A percentile compares a stretch with the other conserved stretches of the same genome.
Evolutionary conservation across 1,284 basidiomycete genomes (phyloP).

Genomic region (Sporisorium iseilematis-ciliati): DNA sequence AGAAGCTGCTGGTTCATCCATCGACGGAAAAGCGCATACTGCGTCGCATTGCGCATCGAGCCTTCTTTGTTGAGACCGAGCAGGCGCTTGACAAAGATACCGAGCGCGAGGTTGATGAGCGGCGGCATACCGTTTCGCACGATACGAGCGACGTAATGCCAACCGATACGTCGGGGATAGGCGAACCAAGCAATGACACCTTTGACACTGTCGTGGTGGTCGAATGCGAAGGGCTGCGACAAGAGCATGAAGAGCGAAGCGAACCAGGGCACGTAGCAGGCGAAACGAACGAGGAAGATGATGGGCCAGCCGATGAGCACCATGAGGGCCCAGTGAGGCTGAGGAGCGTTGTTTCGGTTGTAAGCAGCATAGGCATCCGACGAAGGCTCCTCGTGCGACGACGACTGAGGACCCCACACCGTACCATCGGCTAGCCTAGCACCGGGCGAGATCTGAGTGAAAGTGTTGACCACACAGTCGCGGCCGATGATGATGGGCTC

Average conservation of each 20-base stretch:
- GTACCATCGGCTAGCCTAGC: constrained; percentile 68
- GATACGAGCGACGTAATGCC: constrained; percentile 69
- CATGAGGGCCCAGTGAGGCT: constrained; percentile 63
- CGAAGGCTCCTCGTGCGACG: constrained; percentile 68
- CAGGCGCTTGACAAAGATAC: constrained; percentile 65
- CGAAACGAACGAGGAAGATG: constrained; percentile 57
- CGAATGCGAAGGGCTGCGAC: constrained; percentile 66
- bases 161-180: constrained; percentile 67
- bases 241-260: constrained; percentile 69
- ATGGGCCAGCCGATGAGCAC: constrained; percentile 65
- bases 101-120: constrained; percentile 65
- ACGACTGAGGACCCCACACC: constrained; percentile 69
- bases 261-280: constrained; percentile 69
- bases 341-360: constrained; percentile 64
- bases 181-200: constrained; percentile 69
- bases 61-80: constrained; percentile 68
- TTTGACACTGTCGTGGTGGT: constrained; percentile 67
- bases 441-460: constrained; percentile 69
- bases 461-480: constrained; percentile 69
- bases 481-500: constrained; percentile 69
- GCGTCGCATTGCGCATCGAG: constrained; percentile 69
- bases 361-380: constrained; percentile 68
- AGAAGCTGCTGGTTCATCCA: constrained; percentile 67
- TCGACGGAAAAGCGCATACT: constrained; percentile 67
- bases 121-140: constrained; percentile 68